Percentiles rank a stretch among this genome's conserved stretches.
Conservation (phyloP, 139 green algal genomes). For the Chlamydomonas sp. region DNA sequence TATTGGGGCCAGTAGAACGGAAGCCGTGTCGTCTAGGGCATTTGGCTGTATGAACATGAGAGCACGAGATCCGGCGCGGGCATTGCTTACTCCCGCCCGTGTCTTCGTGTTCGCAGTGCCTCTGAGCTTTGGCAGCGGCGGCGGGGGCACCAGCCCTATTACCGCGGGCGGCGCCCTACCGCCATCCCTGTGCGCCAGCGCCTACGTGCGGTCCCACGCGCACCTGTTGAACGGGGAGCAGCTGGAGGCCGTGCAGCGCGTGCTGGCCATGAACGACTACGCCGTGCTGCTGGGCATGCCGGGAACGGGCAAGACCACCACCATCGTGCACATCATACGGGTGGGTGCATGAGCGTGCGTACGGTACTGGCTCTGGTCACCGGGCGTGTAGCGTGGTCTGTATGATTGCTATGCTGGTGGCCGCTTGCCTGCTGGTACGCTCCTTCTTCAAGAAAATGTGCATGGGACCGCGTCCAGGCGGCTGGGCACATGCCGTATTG, state of each 20-base stretch:
- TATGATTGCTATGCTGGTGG: no score
- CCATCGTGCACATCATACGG: slow-evolving; percentile 62
- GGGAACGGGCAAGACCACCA: slow-evolving; percentile 83
- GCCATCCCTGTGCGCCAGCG: not conserved
- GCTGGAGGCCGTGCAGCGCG: slow-evolving; percentile 63
- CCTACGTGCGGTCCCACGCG: slow-evolving; percentile 27
- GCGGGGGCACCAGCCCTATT: not conserved
- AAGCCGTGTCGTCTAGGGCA: no score
- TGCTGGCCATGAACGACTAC: slow-evolving; percentile 82
- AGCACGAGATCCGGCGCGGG: no score
- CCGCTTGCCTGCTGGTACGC: no score
- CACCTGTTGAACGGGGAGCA: slow-evolving; percentile 79
- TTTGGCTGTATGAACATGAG: no score
- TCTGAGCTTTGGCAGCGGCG: not conserved
- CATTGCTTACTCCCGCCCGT: not conserved
- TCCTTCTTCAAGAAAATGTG: no score
- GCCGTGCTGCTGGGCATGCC: slow-evolving; percentile 91
- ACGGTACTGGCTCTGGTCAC: no score
- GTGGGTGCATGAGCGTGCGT: not conserved
- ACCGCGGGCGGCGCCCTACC: not conserved
- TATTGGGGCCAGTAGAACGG: no score
- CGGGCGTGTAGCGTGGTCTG: no score
- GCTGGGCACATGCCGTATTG: no score
- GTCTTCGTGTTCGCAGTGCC: not conserved
- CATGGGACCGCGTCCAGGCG: no score